Conservation (phyloP, 2,329 filamentous ascomycete genomes). For the Claviceps capensis region DNA sequence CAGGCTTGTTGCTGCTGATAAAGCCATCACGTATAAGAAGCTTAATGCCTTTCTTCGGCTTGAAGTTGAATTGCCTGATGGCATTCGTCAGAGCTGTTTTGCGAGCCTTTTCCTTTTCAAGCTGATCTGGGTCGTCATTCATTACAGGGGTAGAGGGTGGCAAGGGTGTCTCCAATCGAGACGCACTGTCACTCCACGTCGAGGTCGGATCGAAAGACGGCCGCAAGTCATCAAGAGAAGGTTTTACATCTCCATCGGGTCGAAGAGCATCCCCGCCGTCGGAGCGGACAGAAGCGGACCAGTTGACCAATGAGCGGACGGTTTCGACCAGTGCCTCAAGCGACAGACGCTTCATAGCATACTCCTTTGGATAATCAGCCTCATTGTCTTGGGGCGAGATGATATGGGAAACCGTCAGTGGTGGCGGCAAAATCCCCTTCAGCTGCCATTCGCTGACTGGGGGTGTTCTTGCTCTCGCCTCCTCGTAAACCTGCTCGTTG, state of each 20-base stretch:
- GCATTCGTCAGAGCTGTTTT: constrained; percentile 88
- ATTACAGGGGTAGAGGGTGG: constrained; percentile 52
- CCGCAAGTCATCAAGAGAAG: constrained; percentile 34
- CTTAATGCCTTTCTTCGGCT: constrained; percentile 89
- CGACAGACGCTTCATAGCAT: constrained; percentile 78
- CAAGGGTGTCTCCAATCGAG: constrained; percentile 44
- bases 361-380: constrained; percentile 70
- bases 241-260: constrained; percentile 21
- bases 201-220: constrained; percentile 57
- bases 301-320: constrained; percentile 78
- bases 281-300: constrained; percentile 56
- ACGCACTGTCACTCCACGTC: constrained; percentile 42
- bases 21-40: constrained; percentile 72
- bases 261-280: constrained; percentile 29
- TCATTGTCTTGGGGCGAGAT: constrained; percentile 45
- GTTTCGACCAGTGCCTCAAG: constrained; percentile 82
- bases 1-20: constrained; percentile 62
- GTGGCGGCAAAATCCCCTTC: constrained; percentile 72
- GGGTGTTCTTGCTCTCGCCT: constrained; percentile 51
- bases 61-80: constrained; percentile 90
- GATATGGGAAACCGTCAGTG: constrained; percentile 69
- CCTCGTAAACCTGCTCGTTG: constrained; percentile 79
- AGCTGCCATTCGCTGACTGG: constrained; percentile 69
- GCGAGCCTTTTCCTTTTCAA: constrained; percentile 88
- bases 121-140: constrained; percentile 82